A percentile compares a stretch with the other conserved stretches of the same genome.
These are phyloP conservation scores for Zopfochytrium polystomum DNA, from an alignment of 371 early-diverging fungal species.

Conservation along the genomic window DNA sequence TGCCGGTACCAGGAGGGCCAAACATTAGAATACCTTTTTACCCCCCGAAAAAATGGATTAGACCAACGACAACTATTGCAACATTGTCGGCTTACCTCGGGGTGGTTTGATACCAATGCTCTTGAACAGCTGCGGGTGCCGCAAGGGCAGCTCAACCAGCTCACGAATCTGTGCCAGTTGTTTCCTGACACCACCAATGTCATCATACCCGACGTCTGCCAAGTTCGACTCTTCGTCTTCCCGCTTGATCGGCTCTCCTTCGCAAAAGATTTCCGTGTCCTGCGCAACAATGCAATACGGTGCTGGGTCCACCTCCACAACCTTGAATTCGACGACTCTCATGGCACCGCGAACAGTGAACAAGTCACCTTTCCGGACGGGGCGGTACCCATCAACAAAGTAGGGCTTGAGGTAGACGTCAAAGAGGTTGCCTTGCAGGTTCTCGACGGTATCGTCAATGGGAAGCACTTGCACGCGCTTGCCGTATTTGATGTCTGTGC, in stretches of 20 bases:
- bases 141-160: constrained; percentile 97
- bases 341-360: constrained; percentile 96
- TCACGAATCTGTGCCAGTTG: constrained; percentile 99
- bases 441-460: constrained; percentile 98
- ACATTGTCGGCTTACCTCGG: no score
- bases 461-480: constrained; percentile 95
- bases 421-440: constrained; percentile 95
- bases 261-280: constrained; percentile 98
- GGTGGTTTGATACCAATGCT: constrained; percentile 99
- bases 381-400: constrained; percentile 95
- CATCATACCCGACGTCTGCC: constrained; percentile 97
- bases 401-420: constrained; percentile 97
- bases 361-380: constrained; percentile 90
- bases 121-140: constrained; percentile 97
- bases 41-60: background rate
- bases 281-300: constrained; percentile 95
- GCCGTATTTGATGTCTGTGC: constrained; percentile 94
- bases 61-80: no score
- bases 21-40: constrained; percentile 78
- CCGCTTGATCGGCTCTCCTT: constrained; percentile 96
- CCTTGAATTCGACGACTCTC: constrained; percentile 99
- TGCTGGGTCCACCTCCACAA: constrained; percentile 93
- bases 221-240: constrained; percentile 96
- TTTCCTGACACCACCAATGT: constrained; percentile 98
- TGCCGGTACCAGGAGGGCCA: constrained; percentile 97